Evolutionary conservation across 164 flowering plant species (phyloP), one percentile per base, ranked within the genome.

Genomic region (Piper betle): DNA sequence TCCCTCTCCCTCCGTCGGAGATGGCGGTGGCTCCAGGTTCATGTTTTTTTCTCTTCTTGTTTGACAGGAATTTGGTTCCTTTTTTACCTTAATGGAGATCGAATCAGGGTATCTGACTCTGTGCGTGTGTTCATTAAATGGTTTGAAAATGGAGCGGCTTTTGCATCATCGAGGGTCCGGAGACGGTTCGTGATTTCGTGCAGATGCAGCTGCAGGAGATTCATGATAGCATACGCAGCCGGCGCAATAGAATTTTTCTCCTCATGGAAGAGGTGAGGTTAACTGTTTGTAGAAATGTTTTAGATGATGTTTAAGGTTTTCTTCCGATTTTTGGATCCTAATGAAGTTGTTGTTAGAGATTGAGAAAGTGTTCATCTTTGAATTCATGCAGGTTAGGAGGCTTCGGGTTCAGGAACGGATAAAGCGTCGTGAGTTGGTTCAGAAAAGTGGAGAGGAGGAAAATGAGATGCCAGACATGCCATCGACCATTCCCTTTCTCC

Each of bases 121-220:
- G 50, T 25, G 33, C 33, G 33, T 25, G 33, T 25, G 33, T 46
- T 46, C 50, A 8, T 15, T 46, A 12, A 46, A 2, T 46, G 3
- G 11, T 46, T 9, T 46, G 9, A 46, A 46, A 46, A 25, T 46
- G 25, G 58, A 79, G 86, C 72, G 87, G 79, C 77, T 92, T 92
- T 67, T 89, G 96, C 74, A 92, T 92, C 41, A 92, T 89, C 70
- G 96, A 89, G 75, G 98, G 98, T 58, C 96, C 98, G 9, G 93
- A 89, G 61, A 89, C 91, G 10, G 88, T 89, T 62, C 81, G 80
- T 72, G 93, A 92, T 76, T 92, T 92, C 67, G 79, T 75, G 57
- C 82, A 83, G 78, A 87, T 89, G 96, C 93, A 83, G 71, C 25
- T 72, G 41, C 80, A 85, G 72, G 96, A 92, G 72, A 87, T 92